Base-by-base conservation (phyloP, 2,329 filamentous ascomycete genomes). In the Bretziella fagacearum region DNA sequence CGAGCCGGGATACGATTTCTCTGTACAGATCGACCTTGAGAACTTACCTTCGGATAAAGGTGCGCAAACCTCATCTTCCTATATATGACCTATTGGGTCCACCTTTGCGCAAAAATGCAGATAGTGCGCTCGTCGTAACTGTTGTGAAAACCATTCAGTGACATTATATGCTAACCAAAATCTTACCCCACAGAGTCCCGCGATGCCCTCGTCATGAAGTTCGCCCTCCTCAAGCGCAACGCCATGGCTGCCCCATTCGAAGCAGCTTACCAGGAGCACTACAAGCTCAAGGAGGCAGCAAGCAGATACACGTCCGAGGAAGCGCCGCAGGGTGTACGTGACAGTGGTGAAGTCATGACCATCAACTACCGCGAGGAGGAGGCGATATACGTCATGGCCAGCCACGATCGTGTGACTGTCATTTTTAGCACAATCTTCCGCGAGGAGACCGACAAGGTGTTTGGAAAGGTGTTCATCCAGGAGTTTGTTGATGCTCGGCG, bases 341-440 rank as follows among this genome's bases (percentile, higher is more conserved):
- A 96, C 64, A 89, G 91, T 44, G 87, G 89, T 49, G 78, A 91
- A 55, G 81, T 96, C 51, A 94, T 93, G 74, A 79, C 89, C 2
- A 93, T 99, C 56, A 89, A 96, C 64, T 98, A 99, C 67, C 83
- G 91, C 48, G 93, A 99, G 59, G 87, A 96, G 68, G 91, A 99
- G 63, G 87, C 91, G 45, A 96, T 99, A 59, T 98, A 93, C 64
- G 81, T 98, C 68, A 96, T 98, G 68, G 89, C 91, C 52, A 93
- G 84, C 62, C 83, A 93, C 66, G 91, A 99, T 62, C 79, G 91
- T 58, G 91, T 99, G 45, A 98, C 93, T 1, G 87, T 98, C 58
- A 98, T 98, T 59, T 98, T 98, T 72, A 94, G 86, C 65, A 98
- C 91, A 35, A 77, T 96, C 45, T 99, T 99, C 72, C 74, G 85